These are phyloP conservation scores for Rosa chinensis DNA, from an alignment of 306 rosid genomes.

Conservation along the genomic window DNA sequence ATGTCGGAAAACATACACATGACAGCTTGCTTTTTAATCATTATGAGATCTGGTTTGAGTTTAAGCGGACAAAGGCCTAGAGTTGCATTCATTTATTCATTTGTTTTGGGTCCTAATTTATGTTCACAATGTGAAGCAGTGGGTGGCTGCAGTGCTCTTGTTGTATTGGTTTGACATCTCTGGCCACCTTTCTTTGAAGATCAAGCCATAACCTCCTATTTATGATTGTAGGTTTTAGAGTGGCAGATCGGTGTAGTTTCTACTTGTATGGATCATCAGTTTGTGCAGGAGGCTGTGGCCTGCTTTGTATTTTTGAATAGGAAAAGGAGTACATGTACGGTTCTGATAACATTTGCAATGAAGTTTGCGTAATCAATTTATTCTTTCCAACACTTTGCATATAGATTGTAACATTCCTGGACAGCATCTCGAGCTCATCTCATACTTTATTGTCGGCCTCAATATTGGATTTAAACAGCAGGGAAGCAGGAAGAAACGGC, in stretches of 20 bases:
- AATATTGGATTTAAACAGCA: too few species aligned
- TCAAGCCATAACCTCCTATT: constrained; percentile 19
- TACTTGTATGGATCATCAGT: constrained; percentile 21
- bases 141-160: constrained; percentile 21
- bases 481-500: neutral
- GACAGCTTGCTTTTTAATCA: constrained; percentile 90
- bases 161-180: constrained; percentile 14
- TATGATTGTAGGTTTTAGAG: constrained; percentile 22
- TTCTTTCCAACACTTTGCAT: neutral
- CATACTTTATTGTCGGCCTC: too few species aligned
- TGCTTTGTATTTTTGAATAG: constrained; percentile 14
- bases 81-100: constrained; percentile 8
- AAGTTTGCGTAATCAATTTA: neutral
- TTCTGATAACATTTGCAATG: constrained; percentile 9
- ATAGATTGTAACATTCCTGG: neutral
- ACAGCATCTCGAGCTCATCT: neutral
- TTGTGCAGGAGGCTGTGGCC: constrained; percentile 24
- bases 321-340: constrained; percentile 21
- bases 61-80: constrained; percentile 55
- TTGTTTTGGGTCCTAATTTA: neutral
- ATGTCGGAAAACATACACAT: constrained; percentile 73
- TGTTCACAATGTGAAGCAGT: constrained; percentile 24
- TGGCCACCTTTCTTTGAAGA: constrained; percentile 11
- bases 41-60: constrained; percentile 88
- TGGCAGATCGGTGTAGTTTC: constrained; percentile 1